These are phyloP conservation scores for Avena sativa DNA, from an alignment of 176 grass and related monocot species.

Conservation along the genomic window DNA sequence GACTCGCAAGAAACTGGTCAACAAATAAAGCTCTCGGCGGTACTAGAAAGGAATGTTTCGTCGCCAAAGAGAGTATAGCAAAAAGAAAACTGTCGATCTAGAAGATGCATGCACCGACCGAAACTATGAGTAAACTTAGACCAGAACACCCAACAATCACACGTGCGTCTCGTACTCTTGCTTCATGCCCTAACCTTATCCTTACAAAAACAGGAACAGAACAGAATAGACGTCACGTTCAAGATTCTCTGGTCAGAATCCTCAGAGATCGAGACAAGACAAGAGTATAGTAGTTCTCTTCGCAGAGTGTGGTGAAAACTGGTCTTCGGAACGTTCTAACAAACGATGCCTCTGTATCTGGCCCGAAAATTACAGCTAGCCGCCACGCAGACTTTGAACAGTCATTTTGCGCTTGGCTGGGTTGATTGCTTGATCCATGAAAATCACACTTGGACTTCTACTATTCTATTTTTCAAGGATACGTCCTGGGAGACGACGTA, in stretches of 20 bases:
- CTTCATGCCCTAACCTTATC: conserved; percentile 52
- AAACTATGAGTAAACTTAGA: neutral
- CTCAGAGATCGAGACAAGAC: neutral
- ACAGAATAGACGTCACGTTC: neutral
- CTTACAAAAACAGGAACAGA: neutral
- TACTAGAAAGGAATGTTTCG: conserved; percentile 29
- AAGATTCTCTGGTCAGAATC: neutral
- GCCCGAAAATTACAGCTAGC: conserved; percentile 40
- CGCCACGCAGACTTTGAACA: conserved; percentile 32
- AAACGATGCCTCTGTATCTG: neutral
- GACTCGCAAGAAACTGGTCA: conserved; percentile 35
- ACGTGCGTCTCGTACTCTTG: conserved; percentile 39
- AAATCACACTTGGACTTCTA: conserved; percentile 34
- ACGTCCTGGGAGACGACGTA: too few species aligned
- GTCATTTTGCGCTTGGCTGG: neutral
- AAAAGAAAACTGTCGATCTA: neutral
- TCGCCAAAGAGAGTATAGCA: neutral
- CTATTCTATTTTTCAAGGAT: neutral
- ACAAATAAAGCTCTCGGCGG: conserved; percentile 28
- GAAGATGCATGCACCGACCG: neutral
- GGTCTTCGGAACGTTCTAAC: conserved; percentile 8
- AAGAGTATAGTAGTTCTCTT: neutral
- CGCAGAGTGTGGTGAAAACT: neutral
- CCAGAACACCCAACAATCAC: conserved; percentile 2
- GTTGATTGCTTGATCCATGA: neutral